Base-by-base conservation (phyloP, 2,329 filamentous ascomycete genomes). In the Hypoxylon sp. region DNA sequence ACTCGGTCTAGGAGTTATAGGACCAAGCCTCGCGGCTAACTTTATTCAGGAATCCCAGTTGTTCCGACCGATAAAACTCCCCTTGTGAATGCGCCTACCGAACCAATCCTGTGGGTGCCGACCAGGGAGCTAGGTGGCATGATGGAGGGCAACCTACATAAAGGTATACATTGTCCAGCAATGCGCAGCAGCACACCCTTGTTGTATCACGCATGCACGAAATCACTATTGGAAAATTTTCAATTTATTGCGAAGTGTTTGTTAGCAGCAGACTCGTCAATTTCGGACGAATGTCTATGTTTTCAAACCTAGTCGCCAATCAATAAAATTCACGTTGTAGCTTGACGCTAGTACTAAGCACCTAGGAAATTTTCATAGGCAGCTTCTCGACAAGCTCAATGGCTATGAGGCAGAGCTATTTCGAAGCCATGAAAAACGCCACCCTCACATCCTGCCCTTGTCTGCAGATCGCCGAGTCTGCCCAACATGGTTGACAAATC, bases 201-300 rank as follows among this genome's bases (percentile, higher is more conserved):
- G 59, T 34, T 46, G 60, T 65, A 38, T 32, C 32, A 61, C 43
- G 30, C 52, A 63, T 71, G 69, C 67, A 69, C 9, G 43, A 49
- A 28, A 50, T 56, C 67, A 21, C 55, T 69, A 61, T 64, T 32
- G 63, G 69, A 69, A 65, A 59, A 6, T 21, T 49, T 49, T 28
- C 61, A 69, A 69, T 67, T 48, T 66, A 63, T 51, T 49, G 45
- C 55, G 17, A 58, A 53, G 19, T 60, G 59, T 67, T 56, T 67
- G 46, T 45, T 59, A 50, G 48, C 59, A 52, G 21, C 21, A 19
- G 14, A 28, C 38, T 30, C 32, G 19, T 58, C 46, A 10, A 56
- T 49, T 32, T 32, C 41, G 34, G 51, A 46, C 28, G 52, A 38
- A 52, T 59, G 21, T 45, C 55, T 51, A 50, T 51, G 46, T 17